Base-by-base conservation (phyloP, 768 basidiomycete species). In the Pulveroboletus ravenelii region DNA sequence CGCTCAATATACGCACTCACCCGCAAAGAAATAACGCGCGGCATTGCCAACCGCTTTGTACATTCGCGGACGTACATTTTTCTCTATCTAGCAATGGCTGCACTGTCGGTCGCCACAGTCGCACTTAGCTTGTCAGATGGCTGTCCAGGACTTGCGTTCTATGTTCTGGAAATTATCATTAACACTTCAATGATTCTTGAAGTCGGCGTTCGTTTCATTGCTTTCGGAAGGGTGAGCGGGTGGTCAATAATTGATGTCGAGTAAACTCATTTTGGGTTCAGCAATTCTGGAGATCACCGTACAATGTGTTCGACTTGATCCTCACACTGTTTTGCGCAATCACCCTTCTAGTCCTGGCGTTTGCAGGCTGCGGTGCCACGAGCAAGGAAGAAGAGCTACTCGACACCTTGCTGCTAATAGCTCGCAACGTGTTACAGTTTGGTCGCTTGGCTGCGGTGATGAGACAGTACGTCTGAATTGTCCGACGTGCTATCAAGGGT, bases 261-360 rank as follows among this genome's bases (percentile, higher is more conserved):
- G n/a, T 20, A 48, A 18, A 23, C 49, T 62, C 18, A 58, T 41
- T 27, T 14, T 14, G 10, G 14, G 14, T 23, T 17, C 64, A 94
- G 93, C 89, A 93, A 91, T 96, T 96, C 74, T 94, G 91, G 91
- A 88, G 81, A 66, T 89, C 90, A n/a, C 84, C 85, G 10, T 93
- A 91, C 72, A 97, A 97, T 65, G 73, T 90, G 30, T 76, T 94
- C 60, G 94, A 97, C 65, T 77, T 96, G 14, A 79, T 89, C 44
- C 77, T 99, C 39, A 98, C 96, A 2, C 57, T 80, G 27, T 90
- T 99, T 71, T 98, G 95, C 64, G 85, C 82, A 5, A 65, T 97
- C 51, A 99, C 96, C 6, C 72, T 99, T 41, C 75, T 94, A 30
- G 82, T 98, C 17, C 81, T 98, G 41, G 82, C 88, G 47, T 90